phyloP scores from a whole-genome alignment of 73 alveolate genomes.

The Tetrahymena borealis region DNA sequence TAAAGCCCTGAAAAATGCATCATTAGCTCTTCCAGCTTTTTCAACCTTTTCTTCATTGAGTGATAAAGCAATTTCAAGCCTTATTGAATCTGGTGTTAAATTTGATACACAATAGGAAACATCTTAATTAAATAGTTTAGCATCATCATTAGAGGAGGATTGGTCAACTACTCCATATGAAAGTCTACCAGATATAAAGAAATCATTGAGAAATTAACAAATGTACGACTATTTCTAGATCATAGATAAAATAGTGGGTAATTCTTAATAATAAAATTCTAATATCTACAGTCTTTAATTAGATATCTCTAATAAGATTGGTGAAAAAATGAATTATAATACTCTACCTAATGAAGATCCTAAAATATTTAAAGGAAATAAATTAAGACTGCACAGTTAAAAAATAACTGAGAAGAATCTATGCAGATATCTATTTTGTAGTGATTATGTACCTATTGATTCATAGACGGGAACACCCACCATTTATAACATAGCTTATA shows the following conservation, averaged over 20 bases:
- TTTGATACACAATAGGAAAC: not conserved
- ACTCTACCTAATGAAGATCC: not conserved
- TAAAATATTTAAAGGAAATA: not conserved
- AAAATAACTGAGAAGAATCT: not conserved
- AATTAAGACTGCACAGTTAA: not conserved
- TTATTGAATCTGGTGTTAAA: not conserved
- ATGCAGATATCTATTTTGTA: not conserved
- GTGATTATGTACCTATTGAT: not conserved
- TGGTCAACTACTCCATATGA: not conserved
- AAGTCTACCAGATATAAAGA: not conserved
- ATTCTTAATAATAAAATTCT: not conserved
- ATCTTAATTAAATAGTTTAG: not conserved
- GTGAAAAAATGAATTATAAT: not conserved
- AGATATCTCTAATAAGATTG: not conserved
- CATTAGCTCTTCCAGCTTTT: not conserved
- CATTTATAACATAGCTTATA: not conserved
- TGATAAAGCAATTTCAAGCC: not conserved
- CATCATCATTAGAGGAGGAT: not conserved
- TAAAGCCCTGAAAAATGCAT: not conserved
- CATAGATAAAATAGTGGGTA: not conserved
- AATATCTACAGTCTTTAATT: not conserved
- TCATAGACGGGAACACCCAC: not conserved
- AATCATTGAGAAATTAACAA: not conserved
- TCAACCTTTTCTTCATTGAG: not conserved
- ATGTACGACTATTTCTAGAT: not conserved